Percentiles rank a stretch among this genome's conserved stretches.
These are phyloP conservation scores for Pestalotiopsis fici DNA, from an alignment of 2,329 filamentous ascomycete genomes.

Conservation along the genomic window DNA sequence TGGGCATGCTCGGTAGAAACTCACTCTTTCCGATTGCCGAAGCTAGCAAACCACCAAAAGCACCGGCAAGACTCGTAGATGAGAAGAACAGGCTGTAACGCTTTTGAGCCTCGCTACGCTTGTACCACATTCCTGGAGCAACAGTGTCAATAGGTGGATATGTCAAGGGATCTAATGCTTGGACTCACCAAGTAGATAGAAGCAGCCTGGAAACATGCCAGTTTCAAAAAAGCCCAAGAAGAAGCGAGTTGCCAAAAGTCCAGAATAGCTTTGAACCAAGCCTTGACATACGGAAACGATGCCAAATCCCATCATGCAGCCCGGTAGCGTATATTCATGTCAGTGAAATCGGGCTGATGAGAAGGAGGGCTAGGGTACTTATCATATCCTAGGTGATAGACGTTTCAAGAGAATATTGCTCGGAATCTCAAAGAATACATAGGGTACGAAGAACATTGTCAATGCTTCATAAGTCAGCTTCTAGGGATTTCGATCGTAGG, in stretches of 20 bases:
- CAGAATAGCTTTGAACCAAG: conserved; percentile 74
- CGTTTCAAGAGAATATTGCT: conserved; percentile 73
- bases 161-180: conserved; percentile 40
- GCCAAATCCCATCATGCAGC: conserved; percentile 85
- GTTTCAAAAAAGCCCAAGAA: conserved; percentile 79
- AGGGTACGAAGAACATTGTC: conserved; percentile 82
- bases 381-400: conserved; percentile 35
- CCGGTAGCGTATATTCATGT: conserved; percentile 51
- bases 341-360: background rate
- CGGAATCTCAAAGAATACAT: conserved; percentile 71
- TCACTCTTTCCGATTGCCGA: conserved; percentile 79
- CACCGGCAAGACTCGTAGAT: conserved; percentile 75
- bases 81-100: conserved; percentile 94
- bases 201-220: conserved; percentile 75
- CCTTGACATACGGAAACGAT: conserved; percentile 76
- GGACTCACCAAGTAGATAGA: conserved; percentile 67
- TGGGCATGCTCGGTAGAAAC: conserved; percentile 11
- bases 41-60: conserved; percentile 84
- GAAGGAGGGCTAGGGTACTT: conserved; percentile 1
- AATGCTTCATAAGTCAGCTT: conserved; percentile 42
- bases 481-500: background rate
- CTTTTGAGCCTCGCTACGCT: conserved; percentile 82
- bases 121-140: conserved; percentile 79
- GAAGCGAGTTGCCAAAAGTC: conserved; percentile 78
- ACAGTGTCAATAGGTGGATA: conserved; percentile 35